Conservation (phyloP, 2,329 filamentous ascomycete genomes). For the Fusarium xylarioides region DNA sequence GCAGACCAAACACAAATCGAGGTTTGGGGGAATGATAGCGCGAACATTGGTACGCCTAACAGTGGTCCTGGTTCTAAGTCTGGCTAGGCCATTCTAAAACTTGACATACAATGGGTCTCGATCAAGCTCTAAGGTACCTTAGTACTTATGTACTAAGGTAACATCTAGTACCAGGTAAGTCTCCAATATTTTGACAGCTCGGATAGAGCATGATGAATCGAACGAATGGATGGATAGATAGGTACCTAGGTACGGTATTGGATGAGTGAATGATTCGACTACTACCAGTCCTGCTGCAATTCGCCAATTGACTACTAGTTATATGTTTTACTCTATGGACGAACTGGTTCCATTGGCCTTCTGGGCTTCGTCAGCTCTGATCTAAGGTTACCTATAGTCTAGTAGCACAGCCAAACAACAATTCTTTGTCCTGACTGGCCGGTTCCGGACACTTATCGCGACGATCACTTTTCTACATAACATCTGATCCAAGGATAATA, state of each 20-base stretch:
- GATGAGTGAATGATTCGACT: background rate
- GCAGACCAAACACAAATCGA: constrained; percentile 27
- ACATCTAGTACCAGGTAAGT: background rate
- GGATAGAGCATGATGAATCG: background rate
- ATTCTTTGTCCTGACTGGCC: constrained; percentile 25
- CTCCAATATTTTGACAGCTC: background rate
- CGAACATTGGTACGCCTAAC: constrained; percentile 2
- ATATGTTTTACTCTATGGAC: background rate
- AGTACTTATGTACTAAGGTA: no score
- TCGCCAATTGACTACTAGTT: background rate
- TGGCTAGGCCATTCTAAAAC: constrained; percentile 33
- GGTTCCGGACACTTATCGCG: constrained; percentile 21
- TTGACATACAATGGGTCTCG: constrained; percentile 18
- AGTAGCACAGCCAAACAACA: constrained; percentile 11
- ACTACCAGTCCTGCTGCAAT: background rate
- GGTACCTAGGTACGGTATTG: background rate
- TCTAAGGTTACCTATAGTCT: background rate
- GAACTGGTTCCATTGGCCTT: background rate
- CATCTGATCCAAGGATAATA: constrained; percentile 15
- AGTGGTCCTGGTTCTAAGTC: constrained; percentile 25
- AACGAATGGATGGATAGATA: background rate
- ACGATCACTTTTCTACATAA: constrained; percentile 19
- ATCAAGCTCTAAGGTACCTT: background rate
- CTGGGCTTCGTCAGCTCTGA: constrained; percentile 15
- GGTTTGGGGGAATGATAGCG: constrained; percentile 6